Percentiles rank a stretch among this genome's conserved stretches.
Conservation (phyloP, 2,329 filamentous ascomycete genomes). For the Bipolaris sorokiniana region DNA sequence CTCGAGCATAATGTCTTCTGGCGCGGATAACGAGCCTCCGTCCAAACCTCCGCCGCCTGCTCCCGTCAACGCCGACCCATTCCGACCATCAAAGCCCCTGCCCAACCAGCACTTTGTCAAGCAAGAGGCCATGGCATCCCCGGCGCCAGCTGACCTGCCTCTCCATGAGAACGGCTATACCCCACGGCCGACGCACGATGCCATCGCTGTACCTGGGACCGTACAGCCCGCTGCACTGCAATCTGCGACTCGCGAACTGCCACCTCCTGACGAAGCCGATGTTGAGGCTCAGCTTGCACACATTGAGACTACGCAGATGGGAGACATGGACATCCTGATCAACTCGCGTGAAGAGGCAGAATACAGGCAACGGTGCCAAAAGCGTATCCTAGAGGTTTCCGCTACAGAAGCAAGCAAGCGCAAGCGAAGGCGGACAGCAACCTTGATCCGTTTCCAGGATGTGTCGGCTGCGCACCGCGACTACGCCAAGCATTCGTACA, state of each 20-base stretch:
- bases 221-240: constrained; percentile 23
- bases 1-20: constrained; percentile 90
- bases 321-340: constrained; percentile 62
- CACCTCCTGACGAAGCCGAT: constrained; percentile 62
- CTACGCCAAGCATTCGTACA: constrained; percentile 76
- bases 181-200: constrained; percentile 30
- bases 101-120: constrained; percentile 41
- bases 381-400: constrained; percentile 72
- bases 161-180: constrained; percentile 27
- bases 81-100: constrained; percentile 29
- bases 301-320: constrained; percentile 63
- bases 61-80: constrained; percentile 30
- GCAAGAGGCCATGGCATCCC: constrained; percentile 42
- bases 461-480: constrained; percentile 71
- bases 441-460: constrained; percentile 62
- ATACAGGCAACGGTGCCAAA: constrained; percentile 63
- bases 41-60: constrained; percentile 53
- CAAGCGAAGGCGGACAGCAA: constrained; percentile 67
- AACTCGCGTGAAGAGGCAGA: constrained; percentile 60
- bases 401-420: constrained; percentile 67
- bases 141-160: constrained; percentile 34
- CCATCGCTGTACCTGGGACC: constrained; percentile 29
- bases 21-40: constrained; percentile 72
- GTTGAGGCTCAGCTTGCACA: constrained; percentile 70
- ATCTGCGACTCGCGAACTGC: constrained; percentile 35